Conservation (phyloP, 176 grass and related monocot genomes). For the Thalia dealbata region DNA sequence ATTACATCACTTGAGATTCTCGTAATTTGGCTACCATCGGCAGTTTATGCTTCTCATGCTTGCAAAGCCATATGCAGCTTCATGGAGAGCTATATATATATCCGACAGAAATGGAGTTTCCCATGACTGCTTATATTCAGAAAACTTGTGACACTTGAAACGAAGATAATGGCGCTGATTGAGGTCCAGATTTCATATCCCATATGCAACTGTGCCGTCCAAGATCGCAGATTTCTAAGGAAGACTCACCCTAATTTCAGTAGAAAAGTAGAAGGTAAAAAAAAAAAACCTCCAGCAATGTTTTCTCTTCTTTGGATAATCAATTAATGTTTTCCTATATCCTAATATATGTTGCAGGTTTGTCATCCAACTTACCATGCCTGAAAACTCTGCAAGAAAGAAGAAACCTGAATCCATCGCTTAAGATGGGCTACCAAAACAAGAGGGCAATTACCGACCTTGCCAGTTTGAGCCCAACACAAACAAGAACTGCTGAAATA, state of each 20-base stretch:
- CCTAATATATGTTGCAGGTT: slow-evolving; percentile 24
- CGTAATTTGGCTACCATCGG: slow-evolving; percentile 15
- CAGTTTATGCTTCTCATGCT: slow-evolving; percentile 16
- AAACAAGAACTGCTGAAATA: slow-evolving; percentile 28
- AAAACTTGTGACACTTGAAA: slow-evolving; percentile 6
- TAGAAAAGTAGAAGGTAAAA: slow-evolving; percentile 16
- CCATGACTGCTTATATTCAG: not conserved
- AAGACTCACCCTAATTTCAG: slow-evolving; percentile 23
- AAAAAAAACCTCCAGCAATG: not conserved
- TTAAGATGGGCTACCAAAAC: slow-evolving; percentile 8
- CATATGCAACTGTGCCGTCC: slow-evolving; percentile 3
- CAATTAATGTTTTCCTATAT: not conserved
- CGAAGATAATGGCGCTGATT: slow-evolving; percentile 28
- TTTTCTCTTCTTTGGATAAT: not conserved
- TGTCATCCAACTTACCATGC: slow-evolving; percentile 18
- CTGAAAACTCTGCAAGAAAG: slow-evolving; percentile 22
- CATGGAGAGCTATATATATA: slow-evolving; percentile 24
- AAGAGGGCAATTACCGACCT: slow-evolving; percentile 22
- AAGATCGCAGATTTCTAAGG: not conserved
- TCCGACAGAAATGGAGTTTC: slow-evolving; percentile 4
- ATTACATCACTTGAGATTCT: not conserved
- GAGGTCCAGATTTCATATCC: slow-evolving; percentile 3
- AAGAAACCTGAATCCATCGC: not conserved
- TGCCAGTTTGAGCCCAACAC: slow-evolving; percentile 21
- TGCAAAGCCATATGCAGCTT: slow-evolving; percentile 14